Conservation (phyloP, 2,329 filamentous ascomycete genomes). For the Aspergillus sp. region DNA sequence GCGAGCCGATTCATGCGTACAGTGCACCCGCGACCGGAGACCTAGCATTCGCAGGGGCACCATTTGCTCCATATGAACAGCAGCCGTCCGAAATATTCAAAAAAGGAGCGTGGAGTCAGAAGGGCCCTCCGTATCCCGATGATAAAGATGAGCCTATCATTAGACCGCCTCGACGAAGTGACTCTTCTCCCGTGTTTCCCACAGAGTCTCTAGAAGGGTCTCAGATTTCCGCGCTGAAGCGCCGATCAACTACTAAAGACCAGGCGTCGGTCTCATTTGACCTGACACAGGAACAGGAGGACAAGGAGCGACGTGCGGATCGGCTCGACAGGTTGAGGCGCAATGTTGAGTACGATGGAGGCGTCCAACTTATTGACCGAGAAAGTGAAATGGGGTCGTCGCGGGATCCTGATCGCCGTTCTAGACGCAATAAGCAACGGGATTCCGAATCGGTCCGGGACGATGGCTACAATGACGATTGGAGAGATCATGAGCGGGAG, state of each 20-base stretch:
- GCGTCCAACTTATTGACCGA: conserved; percentile 27
- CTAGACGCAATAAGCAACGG: conserved; percentile 21
- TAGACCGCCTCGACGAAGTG: conserved; percentile 38
- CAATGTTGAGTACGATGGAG: conserved; percentile 20
- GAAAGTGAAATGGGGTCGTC: conserved; percentile 24
- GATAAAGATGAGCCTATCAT: conserved; percentile 7
- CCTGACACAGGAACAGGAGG: conserved; percentile 56
- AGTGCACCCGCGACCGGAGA: conserved; percentile 40
- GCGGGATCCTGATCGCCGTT: conserved; percentile 16
- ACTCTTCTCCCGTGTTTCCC: conserved; percentile 47
- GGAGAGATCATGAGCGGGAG: neutral
- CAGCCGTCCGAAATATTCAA: neutral
- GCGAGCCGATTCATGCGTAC: conserved; percentile 40
- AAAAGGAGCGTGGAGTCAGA: conserved; percentile 12
- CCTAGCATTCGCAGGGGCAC: conserved; percentile 6
- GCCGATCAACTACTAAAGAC: conserved; percentile 36
- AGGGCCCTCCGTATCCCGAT: conserved; percentile 11
- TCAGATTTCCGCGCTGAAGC: conserved; percentile 26
- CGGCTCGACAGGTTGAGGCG: conserved; percentile 24
- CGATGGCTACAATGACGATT: conserved; percentile 10
- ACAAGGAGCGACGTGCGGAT: conserved; percentile 44
- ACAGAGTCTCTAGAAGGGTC: conserved; percentile 28
- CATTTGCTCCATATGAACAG: conserved; percentile 16
- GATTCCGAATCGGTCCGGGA: conserved; percentile 20
- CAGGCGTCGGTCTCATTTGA: conserved; percentile 56